Conservation (phyloP, 2,329 filamentous ascomycete species). For the Cercospora sp. region DNA sequence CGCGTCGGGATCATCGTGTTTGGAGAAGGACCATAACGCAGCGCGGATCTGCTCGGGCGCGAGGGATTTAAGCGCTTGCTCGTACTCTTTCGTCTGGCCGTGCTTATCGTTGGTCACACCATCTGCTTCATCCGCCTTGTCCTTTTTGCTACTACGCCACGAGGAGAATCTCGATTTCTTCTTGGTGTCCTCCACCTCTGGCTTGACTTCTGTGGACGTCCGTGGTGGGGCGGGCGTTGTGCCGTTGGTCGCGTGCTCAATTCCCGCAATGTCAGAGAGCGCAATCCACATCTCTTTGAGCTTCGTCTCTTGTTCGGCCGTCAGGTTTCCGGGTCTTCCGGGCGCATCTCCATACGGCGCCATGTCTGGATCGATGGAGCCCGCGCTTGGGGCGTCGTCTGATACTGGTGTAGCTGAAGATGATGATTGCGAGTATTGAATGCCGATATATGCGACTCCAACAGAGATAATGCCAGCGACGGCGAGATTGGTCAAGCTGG, state of each 20-base stretch:
- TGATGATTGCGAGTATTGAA: slow-evolving; percentile 19
- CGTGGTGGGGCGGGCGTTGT: slow-evolving; percentile 27
- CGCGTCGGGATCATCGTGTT: slow-evolving; percentile 90
- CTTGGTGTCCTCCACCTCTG: slow-evolving; percentile 48
- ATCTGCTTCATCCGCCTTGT: slow-evolving; percentile 55
- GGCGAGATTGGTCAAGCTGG: slow-evolving; percentile 29
- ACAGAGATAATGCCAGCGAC: slow-evolving; percentile 28
- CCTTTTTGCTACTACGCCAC: slow-evolving; percentile 68
- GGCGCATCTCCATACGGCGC: slow-evolving; percentile 47
- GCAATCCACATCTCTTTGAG: slow-evolving; percentile 82
- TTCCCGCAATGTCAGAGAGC: slow-evolving; percentile 73
- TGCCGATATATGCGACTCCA: slow-evolving; percentile 29
- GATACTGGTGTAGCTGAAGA: neutral
- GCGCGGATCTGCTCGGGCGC: slow-evolving; percentile 75
- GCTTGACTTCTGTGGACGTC: slow-evolving; percentile 17
- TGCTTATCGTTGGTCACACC: slow-evolving; percentile 77
- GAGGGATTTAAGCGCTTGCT: slow-evolving; percentile 74
- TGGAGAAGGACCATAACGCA: slow-evolving; percentile 91
- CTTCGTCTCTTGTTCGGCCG: slow-evolving; percentile 84
- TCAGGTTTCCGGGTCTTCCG: slow-evolving; percentile 82
- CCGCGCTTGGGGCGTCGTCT: slow-evolving; percentile 22
- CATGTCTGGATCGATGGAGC: slow-evolving; percentile 27
- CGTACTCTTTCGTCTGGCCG: slow-evolving; percentile 82
- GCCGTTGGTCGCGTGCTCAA: slow-evolving; percentile 41
- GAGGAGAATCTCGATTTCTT: slow-evolving; percentile 73